phyloP scores from a whole-genome alignment of 2,329 filamentous ascomycete species.

The Aureobasidium sp. region DNA sequence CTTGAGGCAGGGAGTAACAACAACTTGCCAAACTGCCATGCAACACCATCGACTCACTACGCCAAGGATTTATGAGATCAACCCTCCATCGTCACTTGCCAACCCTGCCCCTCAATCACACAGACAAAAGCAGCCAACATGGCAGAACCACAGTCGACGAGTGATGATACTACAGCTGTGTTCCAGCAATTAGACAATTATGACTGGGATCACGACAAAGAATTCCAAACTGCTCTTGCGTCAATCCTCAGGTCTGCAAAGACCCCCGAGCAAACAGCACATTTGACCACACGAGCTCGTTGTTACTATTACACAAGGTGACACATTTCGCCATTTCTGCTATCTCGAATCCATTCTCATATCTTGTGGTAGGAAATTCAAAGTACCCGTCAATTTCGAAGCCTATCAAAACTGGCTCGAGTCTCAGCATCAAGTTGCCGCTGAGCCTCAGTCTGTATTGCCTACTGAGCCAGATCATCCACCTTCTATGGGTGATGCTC shows the following conservation, averaged over 20 bases:
- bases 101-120: not conserved
- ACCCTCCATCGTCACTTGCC: not conserved
- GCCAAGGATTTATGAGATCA: too few species aligned
- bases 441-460: not conserved
- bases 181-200: slow-evolving; percentile 58
- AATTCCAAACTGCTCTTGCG: slow-evolving; percentile 59
- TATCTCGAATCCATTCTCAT: not conserved
- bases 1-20: not conserved
- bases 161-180: slow-evolving; percentile 25
- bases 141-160: slow-evolving; percentile 13
- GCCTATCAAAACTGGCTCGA: slow-evolving; percentile 58
- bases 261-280: slow-evolving; percentile 44
- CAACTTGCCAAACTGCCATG: not conserved
- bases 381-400: slow-evolving; percentile 52
- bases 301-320: slow-evolving; percentile 58
- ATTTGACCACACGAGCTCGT: slow-evolving; percentile 57
- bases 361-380: slow-evolving; percentile 28
- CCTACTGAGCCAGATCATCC: slow-evolving; percentile 8
- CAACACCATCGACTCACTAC: not conserved
- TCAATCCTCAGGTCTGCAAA: slow-evolving; percentile 55
- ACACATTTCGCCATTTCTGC: not conserved
- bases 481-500: slow-evolving; percentile 40
- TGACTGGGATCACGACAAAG: slow-evolving; percentile 57
- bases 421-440: not conserved
- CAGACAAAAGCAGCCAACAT: slow-evolving; percentile 12